Conservation (phyloP, 345 rosid species). For the Melaleuca quinquenervia region DNA sequence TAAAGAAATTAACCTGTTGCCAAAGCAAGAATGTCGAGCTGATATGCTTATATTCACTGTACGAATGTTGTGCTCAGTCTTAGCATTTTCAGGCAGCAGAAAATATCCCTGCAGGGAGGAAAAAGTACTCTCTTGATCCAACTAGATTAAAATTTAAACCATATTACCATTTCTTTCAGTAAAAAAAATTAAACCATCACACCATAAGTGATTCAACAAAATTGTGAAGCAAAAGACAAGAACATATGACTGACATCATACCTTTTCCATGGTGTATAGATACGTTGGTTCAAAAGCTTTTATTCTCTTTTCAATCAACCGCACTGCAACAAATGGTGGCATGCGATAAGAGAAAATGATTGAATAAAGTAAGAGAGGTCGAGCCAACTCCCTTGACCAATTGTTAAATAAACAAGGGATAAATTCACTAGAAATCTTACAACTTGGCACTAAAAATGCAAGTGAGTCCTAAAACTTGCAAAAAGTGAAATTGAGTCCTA, state of each 20-base stretch:
- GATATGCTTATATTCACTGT: conserved; percentile 84
- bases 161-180: background rate
- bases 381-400: background rate
- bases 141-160: background rate
- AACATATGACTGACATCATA: conserved; percentile 7
- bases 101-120: conserved; percentile 59
- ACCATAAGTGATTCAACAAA: background rate
- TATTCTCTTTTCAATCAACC: conserved; percentile 71
- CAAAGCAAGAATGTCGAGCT: conserved; percentile 92
- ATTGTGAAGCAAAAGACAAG: background rate
- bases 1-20: conserved; percentile 66
- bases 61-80: conserved; percentile 66
- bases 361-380: background rate
- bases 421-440: too few relatives aligned
- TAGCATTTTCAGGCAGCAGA: conserved; percentile 87
- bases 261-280: conserved; percentile 93
- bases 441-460: too few relatives aligned
- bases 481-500: too few relatives aligned
- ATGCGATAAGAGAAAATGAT: background rate
- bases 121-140: background rate
- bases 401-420: background rate
- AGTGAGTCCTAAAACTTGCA: too few relatives aligned
- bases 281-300: conserved; percentile 86
- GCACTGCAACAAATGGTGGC: conserved; percentile 40
- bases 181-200: background rate